These are phyloP conservation scores for Selenicereus undatus DNA, from an alignment of 148 eudicot species.

Conservation along the genomic window DNA sequence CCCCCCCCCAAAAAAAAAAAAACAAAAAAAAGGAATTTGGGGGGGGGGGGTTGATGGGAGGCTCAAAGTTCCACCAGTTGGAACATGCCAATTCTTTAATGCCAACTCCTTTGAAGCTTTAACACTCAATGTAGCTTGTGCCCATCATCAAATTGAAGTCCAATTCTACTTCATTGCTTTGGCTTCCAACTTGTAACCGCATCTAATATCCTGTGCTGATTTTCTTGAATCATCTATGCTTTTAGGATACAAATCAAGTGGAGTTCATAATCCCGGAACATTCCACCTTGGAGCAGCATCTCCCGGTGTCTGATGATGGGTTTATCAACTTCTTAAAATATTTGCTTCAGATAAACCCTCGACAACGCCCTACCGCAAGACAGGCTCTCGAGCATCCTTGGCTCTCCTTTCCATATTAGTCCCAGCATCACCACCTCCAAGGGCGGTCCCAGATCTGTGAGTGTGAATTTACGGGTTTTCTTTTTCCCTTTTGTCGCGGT, in stretches of 20 bases:
- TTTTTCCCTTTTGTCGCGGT: not conserved
- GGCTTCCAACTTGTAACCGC: not conserved
- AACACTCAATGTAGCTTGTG: not conserved
- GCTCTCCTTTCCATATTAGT: conserved; percentile 56
- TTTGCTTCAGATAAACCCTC: conserved; percentile 78
- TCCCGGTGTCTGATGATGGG: conserved; percentile 55
- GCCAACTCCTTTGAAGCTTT: not conserved
- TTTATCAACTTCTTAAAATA: conserved; percentile 62
- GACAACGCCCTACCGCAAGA: conserved; percentile 69
- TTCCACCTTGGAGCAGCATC: conserved; percentile 68
- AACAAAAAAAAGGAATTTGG: too few relatives aligned
- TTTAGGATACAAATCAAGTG: conserved; percentile 66
- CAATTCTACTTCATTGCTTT: not conserved
- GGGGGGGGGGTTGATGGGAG: too few relatives aligned
- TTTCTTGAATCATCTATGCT: not conserved
- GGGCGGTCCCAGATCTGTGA: not conserved
- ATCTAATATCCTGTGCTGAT: not conserved
- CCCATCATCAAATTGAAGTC: not conserved
- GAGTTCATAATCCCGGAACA: conserved; percentile 74
- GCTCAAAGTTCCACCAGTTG: too few relatives aligned
- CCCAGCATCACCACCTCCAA: not conserved
- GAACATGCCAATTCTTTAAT: not conserved
- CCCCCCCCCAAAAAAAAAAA: too few relatives aligned
- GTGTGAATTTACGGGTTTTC: not conserved
- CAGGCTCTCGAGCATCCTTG: conserved; percentile 89